Evolutionary conservation across 805 yeast genomes (phyloP).

Genomic region (Schizosaccharomyces japonicus): DNA sequence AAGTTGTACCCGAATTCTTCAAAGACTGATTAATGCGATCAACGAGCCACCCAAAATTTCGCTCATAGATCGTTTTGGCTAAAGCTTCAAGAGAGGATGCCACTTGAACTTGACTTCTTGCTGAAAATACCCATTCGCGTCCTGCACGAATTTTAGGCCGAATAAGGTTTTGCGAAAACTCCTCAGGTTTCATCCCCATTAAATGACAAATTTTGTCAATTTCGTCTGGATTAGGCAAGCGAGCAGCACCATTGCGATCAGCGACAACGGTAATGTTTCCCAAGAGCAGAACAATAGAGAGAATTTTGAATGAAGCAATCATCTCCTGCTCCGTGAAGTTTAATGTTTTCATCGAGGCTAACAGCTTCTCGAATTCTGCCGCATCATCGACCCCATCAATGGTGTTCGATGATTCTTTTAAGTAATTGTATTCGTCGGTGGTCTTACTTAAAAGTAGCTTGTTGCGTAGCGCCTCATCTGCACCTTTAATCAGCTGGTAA

Average conservation of each 20-base stretch:
- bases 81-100: conserved; percentile 63
- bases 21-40: conserved; percentile 49
- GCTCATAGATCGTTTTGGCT: conserved; percentile 68
- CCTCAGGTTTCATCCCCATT: conserved; percentile 36
- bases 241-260: conserved; percentile 44
- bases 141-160: conserved; percentile 83
- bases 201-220: conserved; percentile 31
- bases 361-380: conserved; percentile 36
- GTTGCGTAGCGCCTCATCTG: conserved; percentile 20
- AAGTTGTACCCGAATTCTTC: conserved; percentile 21
- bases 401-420: conserved; percentile 28
- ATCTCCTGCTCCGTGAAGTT: conserved; percentile 38
- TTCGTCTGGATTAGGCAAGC: conserved; percentile 28
- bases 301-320: conserved; percentile 32
- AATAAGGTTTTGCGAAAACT: conserved; percentile 35
- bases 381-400: conserved; percentile 61
- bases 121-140: conserved; percentile 56
- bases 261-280: conserved; percentile 64
- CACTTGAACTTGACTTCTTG: conserved; percentile 58
- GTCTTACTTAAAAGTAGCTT: conserved; percentile 22
- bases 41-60: conserved; percentile 56
- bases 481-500: conserved; percentile 62
- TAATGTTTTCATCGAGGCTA: conserved; percentile 46
- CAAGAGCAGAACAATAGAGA: conserved; percentile 58
- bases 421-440: conserved; percentile 27